phyloP scores from a whole-genome alignment of 192 early-diverging fungal genomes.

The Rhizophagus sp. region DNA sequence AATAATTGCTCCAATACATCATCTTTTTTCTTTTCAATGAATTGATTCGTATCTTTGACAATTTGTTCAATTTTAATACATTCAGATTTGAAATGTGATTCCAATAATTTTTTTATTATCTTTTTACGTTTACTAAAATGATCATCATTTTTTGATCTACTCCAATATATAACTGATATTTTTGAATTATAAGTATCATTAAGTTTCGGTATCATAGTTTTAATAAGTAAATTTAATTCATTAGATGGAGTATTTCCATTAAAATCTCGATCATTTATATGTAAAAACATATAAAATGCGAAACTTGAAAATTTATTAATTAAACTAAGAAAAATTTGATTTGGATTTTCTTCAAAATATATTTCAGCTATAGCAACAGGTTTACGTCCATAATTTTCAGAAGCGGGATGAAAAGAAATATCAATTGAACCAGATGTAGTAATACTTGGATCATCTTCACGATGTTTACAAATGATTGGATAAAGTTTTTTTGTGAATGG shows the following conservation, averaged over 20 bases:
- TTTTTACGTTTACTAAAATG: not conserved
- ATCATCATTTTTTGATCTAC: not conserved
- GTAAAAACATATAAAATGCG: conserved; percentile 3
- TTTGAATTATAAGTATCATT: not conserved
- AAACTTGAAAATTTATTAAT: not conserved
- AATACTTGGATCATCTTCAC: not conserved
- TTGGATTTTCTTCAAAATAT: not conserved
- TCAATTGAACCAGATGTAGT: conserved; percentile 4
- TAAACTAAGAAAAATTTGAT: not conserved
- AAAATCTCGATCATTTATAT: not conserved
- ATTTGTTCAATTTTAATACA: not conserved
- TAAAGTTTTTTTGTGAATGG: conserved; percentile 1
- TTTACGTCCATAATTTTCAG: not conserved
- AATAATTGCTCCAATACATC: not conserved
- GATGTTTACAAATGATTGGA: not conserved
- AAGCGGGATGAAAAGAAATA: conserved; percentile 4
- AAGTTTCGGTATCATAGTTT: not conserved
- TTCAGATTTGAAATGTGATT: not conserved
- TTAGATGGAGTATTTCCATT: not conserved
- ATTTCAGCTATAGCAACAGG: conserved; percentile 13
- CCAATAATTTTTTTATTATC: not conserved
- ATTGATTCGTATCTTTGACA: not conserved
- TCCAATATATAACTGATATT: conserved; percentile 2
- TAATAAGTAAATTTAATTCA: not conserved
- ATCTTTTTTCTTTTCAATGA: not conserved